Conservation (phyloP, 164 flowering plant species). For the Vitis labrusca region DNA sequence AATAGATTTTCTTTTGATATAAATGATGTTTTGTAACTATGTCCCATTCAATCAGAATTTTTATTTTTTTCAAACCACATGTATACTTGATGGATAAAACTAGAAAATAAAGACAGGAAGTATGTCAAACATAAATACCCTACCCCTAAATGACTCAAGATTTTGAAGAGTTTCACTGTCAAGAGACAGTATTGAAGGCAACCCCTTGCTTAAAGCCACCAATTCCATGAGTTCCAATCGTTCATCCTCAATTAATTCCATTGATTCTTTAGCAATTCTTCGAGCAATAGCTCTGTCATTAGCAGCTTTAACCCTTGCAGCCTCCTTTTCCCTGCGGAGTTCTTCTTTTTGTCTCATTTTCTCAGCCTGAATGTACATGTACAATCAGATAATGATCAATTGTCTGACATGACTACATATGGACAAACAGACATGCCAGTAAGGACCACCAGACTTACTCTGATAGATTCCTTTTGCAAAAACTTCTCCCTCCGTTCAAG, state of each 20-base stretch:
- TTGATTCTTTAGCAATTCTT: constrained; percentile 85
- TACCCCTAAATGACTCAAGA: constrained; percentile 75
- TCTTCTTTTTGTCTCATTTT: constrained; percentile 88
- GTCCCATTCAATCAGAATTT: no score
- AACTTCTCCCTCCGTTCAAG: constrained; percentile 78
- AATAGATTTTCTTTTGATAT: no score
- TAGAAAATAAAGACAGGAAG: not conserved
- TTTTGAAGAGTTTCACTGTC: constrained; percentile 75
- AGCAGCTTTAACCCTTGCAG: constrained; percentile 81
- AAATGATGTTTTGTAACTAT: no score
- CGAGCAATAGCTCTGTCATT: constrained; percentile 89
- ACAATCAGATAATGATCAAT: not conserved
- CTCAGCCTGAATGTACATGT: constrained; percentile 59
- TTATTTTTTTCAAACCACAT: no score
- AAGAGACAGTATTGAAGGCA: constrained; percentile 68
- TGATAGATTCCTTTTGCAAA: constrained; percentile 69
- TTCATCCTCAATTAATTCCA: constrained; percentile 92
- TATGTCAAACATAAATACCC: not conserved
- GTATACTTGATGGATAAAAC: no score
- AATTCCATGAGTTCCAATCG: constrained; percentile 93
- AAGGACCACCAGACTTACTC: constrained; percentile 42
- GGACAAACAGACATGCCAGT: not conserved
- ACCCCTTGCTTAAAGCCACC: constrained; percentile 66
- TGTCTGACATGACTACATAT: not conserved
- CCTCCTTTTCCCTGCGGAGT: constrained; percentile 78